Conservation (phyloP, 176 grass and related monocot species). For the Oryza rufipogon region DNA sequence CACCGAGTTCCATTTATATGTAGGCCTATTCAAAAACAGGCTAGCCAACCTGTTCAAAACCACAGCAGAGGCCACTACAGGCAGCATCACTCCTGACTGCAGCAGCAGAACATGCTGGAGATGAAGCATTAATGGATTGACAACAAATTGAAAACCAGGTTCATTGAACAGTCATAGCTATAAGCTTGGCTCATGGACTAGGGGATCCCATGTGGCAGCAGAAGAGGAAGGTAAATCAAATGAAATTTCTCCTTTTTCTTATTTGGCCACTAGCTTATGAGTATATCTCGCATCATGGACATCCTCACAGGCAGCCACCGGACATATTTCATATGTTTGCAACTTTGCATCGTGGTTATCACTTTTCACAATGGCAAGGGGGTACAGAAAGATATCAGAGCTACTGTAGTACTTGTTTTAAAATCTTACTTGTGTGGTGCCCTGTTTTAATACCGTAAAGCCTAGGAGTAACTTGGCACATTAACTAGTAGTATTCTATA, state of each 20-base stretch:
- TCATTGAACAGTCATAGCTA: not conserved
- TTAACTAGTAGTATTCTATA: not conserved
- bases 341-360: not conserved
- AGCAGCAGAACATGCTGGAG: not conserved
- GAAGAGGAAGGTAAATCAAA: too few relatives aligned
- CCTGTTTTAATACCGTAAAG: not conserved
- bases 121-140: not conserved
- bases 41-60: not conserved
- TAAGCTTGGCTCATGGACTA: not conserved
- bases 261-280: not conserved
- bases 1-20: not conserved
- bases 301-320: not conserved
- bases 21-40: not conserved
- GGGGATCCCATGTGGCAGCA: not conserved
- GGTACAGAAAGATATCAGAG: too few relatives aligned
- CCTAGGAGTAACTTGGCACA: not conserved
- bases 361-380: not conserved
- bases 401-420: not conserved
- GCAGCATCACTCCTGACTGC: not conserved
- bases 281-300: not conserved
- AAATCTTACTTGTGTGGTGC: not conserved
- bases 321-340: too few relatives aligned
- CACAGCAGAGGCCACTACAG: not conserved
- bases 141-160: not conserved
- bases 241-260: not conserved